Conservation (phyloP, 2,329 filamentous ascomycete species). For the Nothomitra cinnamomea region DNA sequence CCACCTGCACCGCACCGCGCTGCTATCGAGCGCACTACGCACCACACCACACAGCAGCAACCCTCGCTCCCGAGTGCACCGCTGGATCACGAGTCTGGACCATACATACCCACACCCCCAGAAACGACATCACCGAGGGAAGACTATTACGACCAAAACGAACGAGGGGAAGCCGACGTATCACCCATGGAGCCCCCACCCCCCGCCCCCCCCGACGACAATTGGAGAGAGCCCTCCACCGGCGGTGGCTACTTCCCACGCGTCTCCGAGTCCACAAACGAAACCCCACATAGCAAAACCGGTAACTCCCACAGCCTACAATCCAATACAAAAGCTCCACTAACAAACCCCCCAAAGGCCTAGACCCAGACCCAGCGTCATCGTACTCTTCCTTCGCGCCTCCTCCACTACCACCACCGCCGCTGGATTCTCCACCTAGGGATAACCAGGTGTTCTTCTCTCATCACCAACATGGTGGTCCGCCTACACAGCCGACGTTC, state of each 20-base stretch:
- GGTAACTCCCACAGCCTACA: no score
- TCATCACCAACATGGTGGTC: no score
- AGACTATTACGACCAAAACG: slow-evolving; percentile 21
- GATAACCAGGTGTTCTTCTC: slow-evolving; percentile 10
- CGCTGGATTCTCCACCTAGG: slow-evolving; percentile 12
- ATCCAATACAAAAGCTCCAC: no score
- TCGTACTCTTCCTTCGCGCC: slow-evolving; percentile 13
- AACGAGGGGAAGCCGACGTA: slow-evolving; percentile 24
- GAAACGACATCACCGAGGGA: slow-evolving; percentile 11
- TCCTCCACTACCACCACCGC: slow-evolving; percentile 13
- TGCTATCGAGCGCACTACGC: no score
- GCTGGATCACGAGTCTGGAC: not conserved
- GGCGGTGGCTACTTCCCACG: slow-evolving; percentile 39
- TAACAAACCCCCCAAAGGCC: not conserved
- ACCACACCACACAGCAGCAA: no score
- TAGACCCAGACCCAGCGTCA: slow-evolving; percentile 11
- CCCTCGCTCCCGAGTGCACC: slow-evolving; percentile 1
- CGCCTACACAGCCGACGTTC: no score
- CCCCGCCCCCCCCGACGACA: slow-evolving; percentile 18
- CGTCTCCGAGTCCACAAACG: slow-evolving; percentile 23
- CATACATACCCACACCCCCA: slow-evolving; percentile 11
- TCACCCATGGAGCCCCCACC: slow-evolving; percentile 33
- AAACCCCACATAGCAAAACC: not conserved
- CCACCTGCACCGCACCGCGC: slow-evolving; percentile 2
- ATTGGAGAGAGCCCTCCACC: slow-evolving; percentile 30